Percentiles rank a stretch among this genome's conserved stretches.
phyloP scores from a whole-genome alignment of 169 alveolate species.

The Amoebophrya sp. region DNA sequence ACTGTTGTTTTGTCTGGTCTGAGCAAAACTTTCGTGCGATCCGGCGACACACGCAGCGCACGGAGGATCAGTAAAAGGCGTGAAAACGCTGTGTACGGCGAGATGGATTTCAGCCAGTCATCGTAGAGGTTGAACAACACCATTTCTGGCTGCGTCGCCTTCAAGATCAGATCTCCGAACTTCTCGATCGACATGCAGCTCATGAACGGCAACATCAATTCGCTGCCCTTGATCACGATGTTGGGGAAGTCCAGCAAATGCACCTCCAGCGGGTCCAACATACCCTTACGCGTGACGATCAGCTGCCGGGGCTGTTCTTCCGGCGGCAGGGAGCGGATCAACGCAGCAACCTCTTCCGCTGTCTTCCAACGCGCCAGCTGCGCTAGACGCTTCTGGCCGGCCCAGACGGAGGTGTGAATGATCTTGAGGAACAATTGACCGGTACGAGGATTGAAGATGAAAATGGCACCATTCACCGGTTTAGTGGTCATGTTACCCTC shows the following conservation, averaged over 20 bases:
- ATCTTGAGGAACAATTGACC: slow-evolving; percentile 98
- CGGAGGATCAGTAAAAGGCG: slow-evolving; percentile 92
- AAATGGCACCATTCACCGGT: slow-evolving; percentile 99
- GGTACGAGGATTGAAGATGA: slow-evolving; percentile 97
- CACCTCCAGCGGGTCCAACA: slow-evolving; percentile 99
- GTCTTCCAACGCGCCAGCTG: slow-evolving; percentile 99
- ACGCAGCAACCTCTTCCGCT: slow-evolving; percentile 99
- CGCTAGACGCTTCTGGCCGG: slow-evolving; percentile 98
- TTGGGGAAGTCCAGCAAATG: slow-evolving; percentile 99
- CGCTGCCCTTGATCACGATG: slow-evolving; percentile 98
- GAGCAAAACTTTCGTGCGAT: slow-evolving; percentile 91
- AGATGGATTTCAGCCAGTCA: slow-evolving; percentile 96
- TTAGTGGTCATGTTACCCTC: slow-evolving; percentile 99
- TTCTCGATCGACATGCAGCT: slow-evolving; percentile 95
- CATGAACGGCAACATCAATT: slow-evolving; percentile 96
- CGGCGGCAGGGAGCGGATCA: slow-evolving; percentile 98
- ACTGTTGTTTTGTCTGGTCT: slow-evolving; percentile 91
- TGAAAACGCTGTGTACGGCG: slow-evolving; percentile 97
- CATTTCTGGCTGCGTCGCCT: slow-evolving; percentile 99
- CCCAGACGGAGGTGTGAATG: slow-evolving; percentile 99
- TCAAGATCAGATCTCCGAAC: slow-evolving; percentile 97
- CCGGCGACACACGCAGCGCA: slow-evolving; percentile 96
- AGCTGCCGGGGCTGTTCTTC: slow-evolving; percentile 99
- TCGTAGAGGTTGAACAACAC: slow-evolving; percentile 96
- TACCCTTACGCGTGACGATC: slow-evolving; percentile 99